Evolutionary conservation across 805 yeast genomes (phyloP).

Genomic region (Candida peoriensis): DNA sequence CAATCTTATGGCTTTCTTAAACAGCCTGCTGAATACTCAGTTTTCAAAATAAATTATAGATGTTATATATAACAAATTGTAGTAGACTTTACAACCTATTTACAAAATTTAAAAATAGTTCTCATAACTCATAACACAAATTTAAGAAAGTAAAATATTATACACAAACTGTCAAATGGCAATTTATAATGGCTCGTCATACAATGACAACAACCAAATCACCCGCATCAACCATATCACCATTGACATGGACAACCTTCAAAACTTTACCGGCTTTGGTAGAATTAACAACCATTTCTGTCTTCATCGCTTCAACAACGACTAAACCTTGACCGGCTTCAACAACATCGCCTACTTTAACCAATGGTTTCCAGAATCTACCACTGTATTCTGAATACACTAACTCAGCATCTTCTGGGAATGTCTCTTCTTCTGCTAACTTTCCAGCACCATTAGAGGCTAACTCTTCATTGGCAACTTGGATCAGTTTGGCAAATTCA

Average conservation of each 20-base stretch:
- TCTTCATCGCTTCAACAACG: conserved; percentile 97
- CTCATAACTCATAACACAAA: too few relatives aligned
- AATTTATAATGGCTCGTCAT: too few relatives aligned
- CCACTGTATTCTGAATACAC: conserved; percentile 97
- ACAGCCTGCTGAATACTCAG: too few relatives aligned
- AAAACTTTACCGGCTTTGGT: conserved; percentile 66
- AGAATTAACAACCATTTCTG: conserved; percentile 87
- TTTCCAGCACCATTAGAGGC: conserved; percentile 46
- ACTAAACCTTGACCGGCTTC: conserved; percentile 72
- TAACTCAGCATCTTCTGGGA: conserved; percentile 73
- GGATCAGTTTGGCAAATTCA: conserved; percentile 81
- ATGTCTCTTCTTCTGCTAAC: conserved; percentile 44
- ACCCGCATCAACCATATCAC: conserved; percentile 97
- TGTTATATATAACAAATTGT: not conserved
- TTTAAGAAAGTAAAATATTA: too few relatives aligned
- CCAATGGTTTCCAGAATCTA: conserved; percentile 91
- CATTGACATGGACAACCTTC: conserved; percentile 73
- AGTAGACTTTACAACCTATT: too few relatives aligned
- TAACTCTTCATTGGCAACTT: conserved; percentile 72
- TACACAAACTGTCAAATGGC: too few relatives aligned
- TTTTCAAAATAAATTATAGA: not conserved
- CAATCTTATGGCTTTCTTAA: too few relatives aligned
- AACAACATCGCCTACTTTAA: conserved; percentile 71
- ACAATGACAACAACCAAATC: conserved; percentile 84
- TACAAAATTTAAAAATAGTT: too few relatives aligned